These are phyloP conservation scores for Rhypophila decipiens DNA, from an alignment of 495 filamentous ascomycete species.

Conservation along the genomic window DNA sequence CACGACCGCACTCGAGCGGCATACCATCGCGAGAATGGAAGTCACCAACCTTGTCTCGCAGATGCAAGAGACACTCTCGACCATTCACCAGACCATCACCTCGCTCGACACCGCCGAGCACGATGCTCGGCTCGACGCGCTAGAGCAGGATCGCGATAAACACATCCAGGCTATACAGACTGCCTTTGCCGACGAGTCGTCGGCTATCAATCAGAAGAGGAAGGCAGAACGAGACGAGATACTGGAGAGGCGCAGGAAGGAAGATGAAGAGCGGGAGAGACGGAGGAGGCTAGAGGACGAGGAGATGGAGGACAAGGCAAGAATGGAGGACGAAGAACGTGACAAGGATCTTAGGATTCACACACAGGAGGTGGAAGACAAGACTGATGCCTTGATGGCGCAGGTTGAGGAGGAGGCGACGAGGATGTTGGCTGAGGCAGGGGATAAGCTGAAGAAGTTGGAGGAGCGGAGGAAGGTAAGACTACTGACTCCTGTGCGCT, in stretches of 20 bases:
- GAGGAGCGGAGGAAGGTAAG: conserved; percentile 28
- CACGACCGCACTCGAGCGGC: too few relatives aligned
- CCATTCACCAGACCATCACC: conserved; percentile 24
- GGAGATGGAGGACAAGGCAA: conserved; percentile 11
- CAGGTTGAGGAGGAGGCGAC: conserved; percentile 24
- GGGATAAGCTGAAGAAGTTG: conserved; percentile 18
- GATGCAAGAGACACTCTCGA: conserved; percentile 30
- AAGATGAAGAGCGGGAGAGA: conserved; percentile 29
- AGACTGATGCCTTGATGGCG: conserved; percentile 21
- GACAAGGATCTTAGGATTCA: conserved; percentile 13
- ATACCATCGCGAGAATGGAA: conserved; percentile 15
- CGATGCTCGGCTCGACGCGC: conserved; percentile 21
- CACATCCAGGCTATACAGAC: conserved; percentile 17
- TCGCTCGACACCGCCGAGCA: conserved; percentile 20
- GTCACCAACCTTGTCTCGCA: conserved; percentile 25
- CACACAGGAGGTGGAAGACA: conserved; percentile 20
- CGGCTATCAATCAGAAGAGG: conserved; percentile 13
- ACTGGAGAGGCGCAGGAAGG: conserved; percentile 16
- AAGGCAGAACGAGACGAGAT: conserved; percentile 19
- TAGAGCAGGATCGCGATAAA: conserved; percentile 22
- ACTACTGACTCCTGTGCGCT: neutral
- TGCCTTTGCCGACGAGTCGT: conserved; percentile 18
- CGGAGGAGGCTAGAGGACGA: conserved; percentile 26
- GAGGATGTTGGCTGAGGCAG: conserved; percentile 16
- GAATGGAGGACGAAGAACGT: conserved; percentile 18